Evolutionary conservation across 2,329 filamentous ascomycete species (phyloP), one percentile per base, ranked within the genome.

Genomic region (Fusarium sacchari): DNA sequence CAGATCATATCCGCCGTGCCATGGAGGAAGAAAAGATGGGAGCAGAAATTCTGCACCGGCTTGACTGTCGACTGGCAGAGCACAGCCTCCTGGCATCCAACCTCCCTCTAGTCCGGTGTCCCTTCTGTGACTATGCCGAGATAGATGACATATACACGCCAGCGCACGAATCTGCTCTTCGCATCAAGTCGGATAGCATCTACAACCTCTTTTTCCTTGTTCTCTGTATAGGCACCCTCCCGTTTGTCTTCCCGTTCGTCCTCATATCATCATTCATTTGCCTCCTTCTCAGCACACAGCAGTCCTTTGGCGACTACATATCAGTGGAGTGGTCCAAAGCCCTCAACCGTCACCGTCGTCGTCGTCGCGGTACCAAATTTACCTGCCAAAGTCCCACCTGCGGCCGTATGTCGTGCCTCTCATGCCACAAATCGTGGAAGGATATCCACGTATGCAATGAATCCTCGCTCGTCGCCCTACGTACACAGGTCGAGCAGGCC

Each of bases 391-490:
- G 91, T 59, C 89, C 92, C 0, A 79, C 83, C 12, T 99, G 96
- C 81, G 80, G 80, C 18, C 90, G 91, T 7, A 80, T 87, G 12
- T 97, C 95, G 43, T 99, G 96, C 81, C 89, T 97, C 43, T 90
- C 89, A 44, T 99, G 96, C 81, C 86, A 87, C 71, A 96, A 96
- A 75, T 87, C 89, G 20, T 98, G 96, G 96, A 87, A 88, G 39
- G 95, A 98, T 80, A 91, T 96, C 6, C 96, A 99, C 82, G 89
- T 93, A 64, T 98, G 96, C 83, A 93, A 97, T 85, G 94, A 97
- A 79, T 94, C 93, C 2, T 91, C 93, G 46, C 90, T 93, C 57
- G 89, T 94, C 20, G 93, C 95, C 11, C 88, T 98, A 34, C 93
- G 96, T 60, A 95, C 94, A 3, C 93, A 96, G 74, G 92, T 98